Evolutionary conservation across 2,329 filamentous ascomycete genomes (phyloP).

Genomic region (Fusarium xylarioides): DNA sequence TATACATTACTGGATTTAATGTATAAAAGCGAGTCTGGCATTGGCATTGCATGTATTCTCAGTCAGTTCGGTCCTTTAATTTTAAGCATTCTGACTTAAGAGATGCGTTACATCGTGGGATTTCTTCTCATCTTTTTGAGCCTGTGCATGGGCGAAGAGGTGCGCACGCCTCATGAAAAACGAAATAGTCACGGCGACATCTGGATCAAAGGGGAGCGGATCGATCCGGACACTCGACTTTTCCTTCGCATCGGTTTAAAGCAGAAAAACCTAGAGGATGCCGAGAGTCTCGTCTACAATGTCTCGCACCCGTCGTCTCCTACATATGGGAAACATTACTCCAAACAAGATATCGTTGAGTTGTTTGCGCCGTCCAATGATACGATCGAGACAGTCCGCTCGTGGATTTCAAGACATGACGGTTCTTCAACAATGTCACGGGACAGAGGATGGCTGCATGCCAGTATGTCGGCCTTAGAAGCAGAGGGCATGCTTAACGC

Average conservation of each 20-base stretch:
- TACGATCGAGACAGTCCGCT: neutral
- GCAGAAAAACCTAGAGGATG: neutral
- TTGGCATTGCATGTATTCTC: neutral
- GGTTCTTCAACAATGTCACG: neutral
- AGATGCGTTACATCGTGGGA: neutral
- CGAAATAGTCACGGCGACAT: neutral
- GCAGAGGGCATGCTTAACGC: neutral
- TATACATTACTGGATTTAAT: neutral
- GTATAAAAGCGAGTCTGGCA: neutral
- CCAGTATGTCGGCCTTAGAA: neutral
- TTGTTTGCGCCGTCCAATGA: neutral
- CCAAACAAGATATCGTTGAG: neutral
- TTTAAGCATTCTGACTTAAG: neutral
- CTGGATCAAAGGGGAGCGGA: neutral
- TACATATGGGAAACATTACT: neutral
- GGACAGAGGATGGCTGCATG: neutral
- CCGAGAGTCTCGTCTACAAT: neutral
- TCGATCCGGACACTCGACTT: neutral
- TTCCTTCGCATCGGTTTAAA: neutral
- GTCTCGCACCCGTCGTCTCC: neutral
- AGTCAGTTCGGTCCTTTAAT: fast-evolving
- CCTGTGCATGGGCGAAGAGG: neutral
- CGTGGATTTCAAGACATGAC: neutral
- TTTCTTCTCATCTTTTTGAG: neutral
- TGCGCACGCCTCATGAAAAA: neutral